phyloP scores from a whole-genome alignment of 2,329 filamentous ascomycete species.

The Curvularia hawaiiensis region DNA sequence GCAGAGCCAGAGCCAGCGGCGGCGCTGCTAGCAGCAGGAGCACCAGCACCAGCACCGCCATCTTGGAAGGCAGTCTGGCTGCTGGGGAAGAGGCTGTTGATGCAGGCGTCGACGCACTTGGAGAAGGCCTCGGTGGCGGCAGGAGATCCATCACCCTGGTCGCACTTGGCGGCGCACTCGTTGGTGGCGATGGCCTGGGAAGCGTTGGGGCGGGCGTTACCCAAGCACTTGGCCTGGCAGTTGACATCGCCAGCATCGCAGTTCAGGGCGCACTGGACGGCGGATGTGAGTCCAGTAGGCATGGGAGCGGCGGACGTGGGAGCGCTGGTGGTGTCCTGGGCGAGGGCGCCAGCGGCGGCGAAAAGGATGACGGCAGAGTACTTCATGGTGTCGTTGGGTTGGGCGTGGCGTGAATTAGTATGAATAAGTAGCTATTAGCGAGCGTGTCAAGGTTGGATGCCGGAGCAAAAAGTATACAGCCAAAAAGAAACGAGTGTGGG shows the following conservation, averaged over 20 bases:
- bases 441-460: slow-evolving; percentile 22
- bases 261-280: slow-evolving; percentile 41
- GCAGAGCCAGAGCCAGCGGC: slow-evolving; percentile 18
- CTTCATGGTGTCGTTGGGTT: slow-evolving; percentile 46
- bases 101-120: slow-evolving; percentile 57
- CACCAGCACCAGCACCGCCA: slow-evolving; percentile 31
- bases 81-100: slow-evolving; percentile 55
- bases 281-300: slow-evolving; percentile 31
- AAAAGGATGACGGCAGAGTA: slow-evolving; percentile 55
- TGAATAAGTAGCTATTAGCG: slow-evolving; percentile 23
- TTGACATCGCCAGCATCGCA: slow-evolving; percentile 54
- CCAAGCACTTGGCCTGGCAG: slow-evolving; percentile 58
- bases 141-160: slow-evolving; percentile 57
- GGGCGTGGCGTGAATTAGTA: slow-evolving; percentile 25
- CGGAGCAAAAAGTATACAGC: slow-evolving; percentile 13
- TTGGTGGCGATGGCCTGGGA: slow-evolving; percentile 57
- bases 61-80: slow-evolving; percentile 36
- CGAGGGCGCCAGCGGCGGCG: slow-evolving; percentile 51
- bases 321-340: slow-evolving; percentile 47
- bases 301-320: slow-evolving; percentile 37
- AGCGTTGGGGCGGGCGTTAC: slow-evolving; percentile 59
- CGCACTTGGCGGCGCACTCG: slow-evolving; percentile 58
- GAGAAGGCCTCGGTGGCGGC: slow-evolving; percentile 54
- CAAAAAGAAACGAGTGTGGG: slow-evolving; percentile 30
- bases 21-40: slow-evolving; percentile 28